phyloP scores from a whole-genome alignment of 2,329 filamentous ascomycete species.

The Plectosphaerella cucumerina region DNA sequence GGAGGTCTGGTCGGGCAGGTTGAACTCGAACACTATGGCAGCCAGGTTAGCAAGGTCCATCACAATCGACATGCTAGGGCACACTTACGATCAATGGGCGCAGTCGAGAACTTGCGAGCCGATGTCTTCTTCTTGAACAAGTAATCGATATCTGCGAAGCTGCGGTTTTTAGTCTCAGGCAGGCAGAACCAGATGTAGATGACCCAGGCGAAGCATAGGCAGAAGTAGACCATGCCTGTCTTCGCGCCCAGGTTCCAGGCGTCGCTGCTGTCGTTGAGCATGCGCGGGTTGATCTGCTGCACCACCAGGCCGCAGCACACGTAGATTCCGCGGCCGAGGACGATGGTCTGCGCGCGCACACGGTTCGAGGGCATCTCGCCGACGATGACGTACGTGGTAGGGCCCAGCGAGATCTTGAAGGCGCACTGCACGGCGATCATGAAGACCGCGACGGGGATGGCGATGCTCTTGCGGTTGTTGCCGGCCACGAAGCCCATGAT shows the following conservation, averaged over 20 bases:
- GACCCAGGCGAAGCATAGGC: constrained; percentile 33
- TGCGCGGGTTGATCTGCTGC: constrained; percentile 31
- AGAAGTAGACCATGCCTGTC: constrained; percentile 33
- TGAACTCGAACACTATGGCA: no score
- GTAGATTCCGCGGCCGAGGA: constrained; percentile 36
- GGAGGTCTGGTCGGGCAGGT: neutral
- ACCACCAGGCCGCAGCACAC: constrained; percentile 35
- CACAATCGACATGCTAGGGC: neutral
- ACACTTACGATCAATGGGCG: constrained; percentile 23
- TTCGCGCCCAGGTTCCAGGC: constrained; percentile 32
- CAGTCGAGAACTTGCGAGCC: constrained; percentile 21
- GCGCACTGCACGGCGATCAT: constrained; percentile 33
- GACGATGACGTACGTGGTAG: constrained; percentile 38
- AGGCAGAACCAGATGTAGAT: constrained; percentile 38
- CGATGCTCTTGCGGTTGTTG: constrained; percentile 12
- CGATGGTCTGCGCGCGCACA: constrained; percentile 40
- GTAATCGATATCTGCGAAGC: constrained; percentile 43
- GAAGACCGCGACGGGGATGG: constrained; percentile 29
- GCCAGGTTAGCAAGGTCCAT: neutral
- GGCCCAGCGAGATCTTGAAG: constrained; percentile 41
- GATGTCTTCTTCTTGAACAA: constrained; percentile 34
- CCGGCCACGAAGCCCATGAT: constrained; percentile 28
- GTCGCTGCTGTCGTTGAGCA: constrained; percentile 21
- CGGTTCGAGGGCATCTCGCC: constrained; percentile 39
- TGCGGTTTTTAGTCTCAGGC: constrained; percentile 40